A percentile compares a stretch with the other conserved stretches of the same genome.
phyloP scores from a whole-genome alignment of 108 stramenopile genomes.

The Cylindrotheca fusiformis region DNA sequence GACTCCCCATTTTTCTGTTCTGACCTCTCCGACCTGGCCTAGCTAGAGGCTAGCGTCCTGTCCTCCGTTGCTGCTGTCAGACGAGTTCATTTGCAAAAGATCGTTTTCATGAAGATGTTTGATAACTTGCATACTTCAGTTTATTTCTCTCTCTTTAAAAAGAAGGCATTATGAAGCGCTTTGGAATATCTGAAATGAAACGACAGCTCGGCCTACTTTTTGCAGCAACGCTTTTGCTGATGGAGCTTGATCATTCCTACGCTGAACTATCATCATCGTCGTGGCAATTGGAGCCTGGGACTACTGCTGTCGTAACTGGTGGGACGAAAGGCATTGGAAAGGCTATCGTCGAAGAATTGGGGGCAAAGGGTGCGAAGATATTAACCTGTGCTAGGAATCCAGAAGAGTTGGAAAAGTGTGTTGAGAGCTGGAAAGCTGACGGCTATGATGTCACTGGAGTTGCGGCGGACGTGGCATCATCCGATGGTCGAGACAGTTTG shows the following conservation, averaged over 20 bases:
- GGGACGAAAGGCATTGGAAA: slow-evolving; percentile 83
- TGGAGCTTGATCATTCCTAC: too few species aligned
- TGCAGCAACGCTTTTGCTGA: too few species aligned
- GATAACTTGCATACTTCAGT: too few species aligned
- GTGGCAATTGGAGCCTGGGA: slow-evolving; percentile 40
- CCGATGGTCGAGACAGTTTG: slow-evolving; percentile 54
- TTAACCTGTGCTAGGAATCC: slow-evolving; percentile 70
- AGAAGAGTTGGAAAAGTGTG: slow-evolving; percentile 54
- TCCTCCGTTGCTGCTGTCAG: too few species aligned
- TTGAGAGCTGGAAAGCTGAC: slow-evolving; percentile 60
- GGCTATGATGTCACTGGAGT: slow-evolving; percentile 65
- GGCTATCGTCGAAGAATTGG: slow-evolving; percentile 55
- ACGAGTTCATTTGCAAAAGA: too few species aligned
- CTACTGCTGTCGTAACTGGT: slow-evolving; percentile 80
- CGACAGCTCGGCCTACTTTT: too few species aligned
- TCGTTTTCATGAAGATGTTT: too few species aligned
- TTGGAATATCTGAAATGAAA: too few species aligned
- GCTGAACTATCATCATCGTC: background rate
- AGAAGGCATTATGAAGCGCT: background rate
- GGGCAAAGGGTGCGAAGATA: slow-evolving; percentile 44
- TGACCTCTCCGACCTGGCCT: too few species aligned
- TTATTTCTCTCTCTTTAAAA: background rate
- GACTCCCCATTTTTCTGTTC: too few species aligned
- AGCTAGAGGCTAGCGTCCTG: too few species aligned
- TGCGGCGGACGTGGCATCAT: slow-evolving; percentile 70